Percentiles rank a stretch among this genome's conserved stretches.
Evolutionary conservation across 2,329 filamentous ascomycete genomes (phyloP).

Genomic region (Pestalotiopsis fici): DNA sequence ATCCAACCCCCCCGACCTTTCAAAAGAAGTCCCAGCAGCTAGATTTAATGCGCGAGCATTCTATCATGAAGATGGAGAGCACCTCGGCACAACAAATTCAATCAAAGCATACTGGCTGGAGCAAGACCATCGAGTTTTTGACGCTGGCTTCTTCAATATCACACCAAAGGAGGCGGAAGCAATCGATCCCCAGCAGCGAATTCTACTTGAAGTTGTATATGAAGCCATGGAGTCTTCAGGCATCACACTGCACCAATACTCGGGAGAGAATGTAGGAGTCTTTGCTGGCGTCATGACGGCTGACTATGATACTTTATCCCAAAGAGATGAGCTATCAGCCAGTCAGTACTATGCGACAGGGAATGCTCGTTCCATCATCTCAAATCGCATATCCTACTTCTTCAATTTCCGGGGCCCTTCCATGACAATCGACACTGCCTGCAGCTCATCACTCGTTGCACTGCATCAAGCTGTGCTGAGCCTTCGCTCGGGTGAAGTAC

Average conservation of each 20-base stretch:
- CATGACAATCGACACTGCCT: slow-evolving; percentile 41
- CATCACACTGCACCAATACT: slow-evolving; percentile 23
- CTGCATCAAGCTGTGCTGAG: slow-evolving; percentile 39
- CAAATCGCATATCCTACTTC: slow-evolving; percentile 40
- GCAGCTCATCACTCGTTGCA: slow-evolving; percentile 38
- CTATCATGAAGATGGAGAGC: slow-evolving; percentile 28
- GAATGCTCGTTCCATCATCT: slow-evolving; percentile 32
- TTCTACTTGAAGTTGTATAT: slow-evolving; percentile 35
- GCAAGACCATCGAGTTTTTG: slow-evolving; percentile 26
- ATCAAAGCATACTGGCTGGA: slow-evolving; percentile 30
- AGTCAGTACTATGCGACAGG: slow-evolving; percentile 34
- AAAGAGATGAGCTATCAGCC: slow-evolving; percentile 26
- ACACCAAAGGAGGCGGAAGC: slow-evolving; percentile 33
- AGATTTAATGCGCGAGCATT: slow-evolving; percentile 28
- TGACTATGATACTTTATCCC: slow-evolving; percentile 29
- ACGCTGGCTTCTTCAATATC: slow-evolving; percentile 35
- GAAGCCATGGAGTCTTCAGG: slow-evolving; percentile 35
- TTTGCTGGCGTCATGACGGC: slow-evolving; percentile 33
- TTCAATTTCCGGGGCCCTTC: slow-evolving; percentile 40
- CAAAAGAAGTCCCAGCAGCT: slow-evolving; percentile 23
- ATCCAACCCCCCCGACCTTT: slow-evolving; percentile 24
- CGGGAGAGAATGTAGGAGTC: slow-evolving; percentile 28
- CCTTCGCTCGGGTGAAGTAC: slow-evolving; percentile 39
- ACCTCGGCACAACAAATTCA: slow-evolving; percentile 32
- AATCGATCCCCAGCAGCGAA: slow-evolving; percentile 33